Base-by-base conservation (phyloP, 148 eudicot genomes). In the Camellia japonica region DNA sequence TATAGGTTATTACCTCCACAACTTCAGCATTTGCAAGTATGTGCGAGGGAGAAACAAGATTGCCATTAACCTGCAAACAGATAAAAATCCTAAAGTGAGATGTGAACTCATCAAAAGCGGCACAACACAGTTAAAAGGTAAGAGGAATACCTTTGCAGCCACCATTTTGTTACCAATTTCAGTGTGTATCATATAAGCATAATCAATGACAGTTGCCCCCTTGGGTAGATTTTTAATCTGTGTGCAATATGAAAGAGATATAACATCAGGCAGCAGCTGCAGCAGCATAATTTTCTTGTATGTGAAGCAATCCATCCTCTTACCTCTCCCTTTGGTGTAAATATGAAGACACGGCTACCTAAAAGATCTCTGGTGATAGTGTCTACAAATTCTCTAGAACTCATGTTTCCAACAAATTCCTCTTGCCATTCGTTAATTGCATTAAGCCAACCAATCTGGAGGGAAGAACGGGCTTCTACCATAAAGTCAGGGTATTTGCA, bases 401-500 rank as follows among this genome's bases (percentile, higher is more conserved):
- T 94, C 98, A 94, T 94, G 87, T 90, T 94, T 59, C 98, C 98
- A 76, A 94, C 98, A 88, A 94, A 94, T 85, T 94, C 98, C 65
- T 94, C 98, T 82, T 94, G 98, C 98, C 98, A 94, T 82, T 94
- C 97, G 82, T 94, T 90, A 75, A 94, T 94, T 79, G 98, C 98
- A 83, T 94, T 91, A 58, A 94, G 95, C 97, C 98, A 94, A 74
- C 98, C 92, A 87, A 94, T 93, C 98, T 94, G 84, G 64, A 83
- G 72, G 44, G 79, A 79, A 74, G 67, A 78, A 79, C 80, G 61
- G 20, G 81, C 68, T 77, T 86, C 79, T 70, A 74, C 63, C 64
- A 80, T 49, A 73, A 73, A 15, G 42, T 80, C 58, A 63, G 71
- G 71, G 60, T 16, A 18, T 42, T 73, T 42, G 7, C 18, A 63